A percentile compares a stretch with the other conserved stretches of the same genome.
These are phyloP conservation scores for Dothiorella sarmentorum DNA, from an alignment of 2,329 filamentous ascomycete genomes.

Conservation along the genomic window DNA sequence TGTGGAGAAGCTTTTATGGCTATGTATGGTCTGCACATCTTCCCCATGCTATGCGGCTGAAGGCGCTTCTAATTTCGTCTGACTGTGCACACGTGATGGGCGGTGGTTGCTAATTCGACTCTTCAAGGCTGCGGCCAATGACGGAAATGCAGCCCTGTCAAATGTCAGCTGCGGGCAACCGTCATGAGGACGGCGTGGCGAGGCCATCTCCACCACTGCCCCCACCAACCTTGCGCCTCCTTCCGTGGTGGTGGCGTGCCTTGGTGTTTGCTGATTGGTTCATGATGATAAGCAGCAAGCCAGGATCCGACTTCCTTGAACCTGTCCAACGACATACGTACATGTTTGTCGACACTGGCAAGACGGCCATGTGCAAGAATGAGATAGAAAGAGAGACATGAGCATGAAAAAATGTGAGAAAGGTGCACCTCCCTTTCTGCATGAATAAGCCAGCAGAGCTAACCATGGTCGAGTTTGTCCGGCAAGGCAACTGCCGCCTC, in stretches of 20 bases:
- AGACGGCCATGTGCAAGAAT: not conserved
- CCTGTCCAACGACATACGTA: not conserved
- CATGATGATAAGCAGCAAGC: not conserved
- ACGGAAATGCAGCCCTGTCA: not conserved
- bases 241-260: not conserved
- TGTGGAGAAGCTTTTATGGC: not conserved
- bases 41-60: not conserved
- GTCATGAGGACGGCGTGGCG: not conserved
- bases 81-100: not conserved
- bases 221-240: not conserved
- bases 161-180: not conserved
- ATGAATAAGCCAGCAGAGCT: not conserved
- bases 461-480: not conserved
- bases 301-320: not conserved
- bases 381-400: not conserved
- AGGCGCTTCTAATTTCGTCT: not conserved
- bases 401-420: not conserved
- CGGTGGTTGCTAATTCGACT: not conserved
- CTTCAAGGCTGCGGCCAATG: not conserved
- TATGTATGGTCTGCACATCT: not conserved
- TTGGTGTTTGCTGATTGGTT: not conserved
- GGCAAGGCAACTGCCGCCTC: not conserved
- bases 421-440: not conserved
- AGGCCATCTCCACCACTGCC: not conserved
- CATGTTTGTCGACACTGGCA: too few species aligned